A percentile compares a stretch with the other conserved stretches of the same genome.
Evolutionary conservation across 1,284 basidiomycete species (phyloP).

Genomic region (Mycosarcoma mackinlayi): DNA sequence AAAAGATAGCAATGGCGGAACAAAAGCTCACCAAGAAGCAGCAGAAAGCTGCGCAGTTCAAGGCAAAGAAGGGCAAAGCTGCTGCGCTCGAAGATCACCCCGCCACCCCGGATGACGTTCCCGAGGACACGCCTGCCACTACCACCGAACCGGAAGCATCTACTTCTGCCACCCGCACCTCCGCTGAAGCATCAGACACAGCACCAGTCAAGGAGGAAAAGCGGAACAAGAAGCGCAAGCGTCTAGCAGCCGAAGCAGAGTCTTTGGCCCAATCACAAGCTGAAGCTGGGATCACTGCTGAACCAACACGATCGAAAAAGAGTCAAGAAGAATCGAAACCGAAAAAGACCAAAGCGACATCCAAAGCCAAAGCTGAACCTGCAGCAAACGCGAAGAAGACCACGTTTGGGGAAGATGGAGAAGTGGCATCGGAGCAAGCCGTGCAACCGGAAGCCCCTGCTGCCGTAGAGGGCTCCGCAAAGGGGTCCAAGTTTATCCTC

Average conservation of each 20-base stretch:
- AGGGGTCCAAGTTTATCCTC: slow-evolving; percentile 54
- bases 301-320: neutral
- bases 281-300: slow-evolving; percentile 5
- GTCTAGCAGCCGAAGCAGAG: slow-evolving; percentile 41
- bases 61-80: slow-evolving; percentile 44
- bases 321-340: slow-evolving; percentile 20
- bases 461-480: slow-evolving; percentile 11
- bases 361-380: slow-evolving; percentile 9
- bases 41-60: slow-evolving; percentile 58
- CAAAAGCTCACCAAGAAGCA: slow-evolving; percentile 59
- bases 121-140: slow-evolving; percentile 12
- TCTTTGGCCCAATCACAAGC: neutral
- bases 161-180: neutral
- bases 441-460: slow-evolving; percentile 5
- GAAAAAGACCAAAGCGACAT: slow-evolving; percentile 13
- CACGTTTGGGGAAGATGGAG: slow-evolving; percentile 43
- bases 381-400: slow-evolving; percentile 34
- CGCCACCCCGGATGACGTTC: slow-evolving; percentile 28
- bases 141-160: slow-evolving; percentile 6
- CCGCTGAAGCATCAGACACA: slow-evolving; percentile 4
- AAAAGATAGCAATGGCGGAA: slow-evolving; percentile 19
- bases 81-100: slow-evolving; percentile 27
- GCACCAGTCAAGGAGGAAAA: slow-evolving; percentile 40
- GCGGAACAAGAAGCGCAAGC: slow-evolving; percentile 45
- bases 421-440: slow-evolving; percentile 28